phyloP scores from a whole-genome alignment of 108 stramenopile genomes.

The Cyclostephanos tholiformis region DNA sequence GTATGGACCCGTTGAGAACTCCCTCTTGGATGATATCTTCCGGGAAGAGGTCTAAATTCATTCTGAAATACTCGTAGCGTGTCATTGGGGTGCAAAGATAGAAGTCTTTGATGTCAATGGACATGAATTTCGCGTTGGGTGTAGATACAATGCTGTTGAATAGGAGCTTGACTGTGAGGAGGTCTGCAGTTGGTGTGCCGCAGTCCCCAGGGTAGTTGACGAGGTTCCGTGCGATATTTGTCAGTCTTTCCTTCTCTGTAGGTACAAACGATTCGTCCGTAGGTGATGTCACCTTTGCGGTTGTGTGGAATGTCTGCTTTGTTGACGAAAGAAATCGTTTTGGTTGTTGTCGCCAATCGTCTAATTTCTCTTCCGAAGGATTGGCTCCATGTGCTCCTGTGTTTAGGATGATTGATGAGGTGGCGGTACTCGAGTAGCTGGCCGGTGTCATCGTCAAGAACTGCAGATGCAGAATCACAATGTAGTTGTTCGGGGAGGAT shows the following conservation, averaged over 20 bases:
- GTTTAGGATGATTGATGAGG: conserved; percentile 17
- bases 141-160: conserved; percentile 26
- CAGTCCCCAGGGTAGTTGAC: conserved; percentile 32
- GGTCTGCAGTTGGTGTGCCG: conserved; percentile 37
- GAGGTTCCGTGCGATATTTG: conserved; percentile 35
- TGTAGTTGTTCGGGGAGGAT: not conserved
- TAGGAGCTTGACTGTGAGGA: conserved; percentile 33
- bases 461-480: not conserved
- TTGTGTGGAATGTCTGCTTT: conserved; percentile 23
- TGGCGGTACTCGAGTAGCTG: conserved; percentile 21
- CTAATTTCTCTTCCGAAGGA: conserved; percentile 13
- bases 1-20: too few relatives aligned
- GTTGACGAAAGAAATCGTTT: conserved; percentile 15
- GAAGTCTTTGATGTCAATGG: conserved; percentile 46
- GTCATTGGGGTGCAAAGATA: conserved; percentile 49
- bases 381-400: not conserved
- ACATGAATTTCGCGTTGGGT: conserved; percentile 21
- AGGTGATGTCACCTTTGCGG: conserved; percentile 21
- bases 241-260: conserved; percentile 29
- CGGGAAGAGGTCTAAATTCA: conserved; percentile 19
- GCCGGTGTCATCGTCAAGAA: conserved; percentile 29
- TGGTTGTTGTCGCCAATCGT: not conserved
- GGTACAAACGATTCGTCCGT: conserved; percentile 28
- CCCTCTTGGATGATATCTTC: conserved; percentile 39
- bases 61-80: conserved; percentile 28